Conservation (phyloP, 169 alveolate species). For the Besnoitia besnoiti region DNA sequence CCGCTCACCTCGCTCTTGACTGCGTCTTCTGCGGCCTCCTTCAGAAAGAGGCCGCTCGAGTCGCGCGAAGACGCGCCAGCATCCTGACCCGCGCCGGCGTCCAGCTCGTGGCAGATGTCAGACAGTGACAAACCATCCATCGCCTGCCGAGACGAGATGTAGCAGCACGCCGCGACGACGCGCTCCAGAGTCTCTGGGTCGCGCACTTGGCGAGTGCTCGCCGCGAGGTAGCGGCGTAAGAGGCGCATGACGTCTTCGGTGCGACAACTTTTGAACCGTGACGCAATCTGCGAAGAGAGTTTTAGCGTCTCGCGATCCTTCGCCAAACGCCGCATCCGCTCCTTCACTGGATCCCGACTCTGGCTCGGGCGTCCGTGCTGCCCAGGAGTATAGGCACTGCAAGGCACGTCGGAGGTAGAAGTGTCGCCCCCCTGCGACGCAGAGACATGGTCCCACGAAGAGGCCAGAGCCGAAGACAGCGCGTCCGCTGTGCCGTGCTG, state of each 20-base stretch:
- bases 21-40: neutral
- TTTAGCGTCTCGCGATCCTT: conserved; percentile 40
- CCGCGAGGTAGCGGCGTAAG: conserved; percentile 51
- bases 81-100: neutral
- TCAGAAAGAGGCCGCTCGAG: neutral
- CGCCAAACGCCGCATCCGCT: conserved; percentile 43
- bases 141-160: conserved; percentile 56
- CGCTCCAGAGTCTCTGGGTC: conserved; percentile 58
- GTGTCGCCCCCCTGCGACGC: neutral
- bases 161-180: conserved; percentile 64
- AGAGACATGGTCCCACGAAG: neutral
- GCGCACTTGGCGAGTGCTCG: conserved; percentile 58
- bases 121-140: conserved; percentile 41
- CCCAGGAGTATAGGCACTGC: neutral
- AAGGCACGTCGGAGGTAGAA: neutral
- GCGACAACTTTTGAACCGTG: conserved; percentile 23
- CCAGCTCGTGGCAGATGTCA: neutral
- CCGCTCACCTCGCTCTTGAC: neutral
- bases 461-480: neutral
- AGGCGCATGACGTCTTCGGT: conserved; percentile 34
- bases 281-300: conserved; percentile 45
- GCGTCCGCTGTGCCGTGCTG: neutral
- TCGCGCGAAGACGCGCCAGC: neutral
- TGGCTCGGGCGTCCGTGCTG: neutral
- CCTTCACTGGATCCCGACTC: conserved; percentile 48